phyloP scores from a whole-genome alignment of 768 basidiomycete species.

The Royoungia palumana region DNA sequence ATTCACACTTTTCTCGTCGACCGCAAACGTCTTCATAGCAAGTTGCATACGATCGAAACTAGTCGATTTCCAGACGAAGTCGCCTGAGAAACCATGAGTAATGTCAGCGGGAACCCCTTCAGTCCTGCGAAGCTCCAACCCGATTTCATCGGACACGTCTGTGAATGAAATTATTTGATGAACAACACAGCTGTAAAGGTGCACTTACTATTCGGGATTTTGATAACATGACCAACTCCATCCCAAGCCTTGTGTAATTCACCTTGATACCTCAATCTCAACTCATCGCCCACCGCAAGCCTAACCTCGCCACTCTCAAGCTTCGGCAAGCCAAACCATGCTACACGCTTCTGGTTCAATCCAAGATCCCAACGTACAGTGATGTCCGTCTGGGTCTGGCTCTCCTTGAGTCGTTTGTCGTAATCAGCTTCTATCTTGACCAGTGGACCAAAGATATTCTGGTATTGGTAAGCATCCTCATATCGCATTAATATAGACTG shows the following conservation, averaged over 20 bases:
- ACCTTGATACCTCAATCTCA: conserved; percentile 85
- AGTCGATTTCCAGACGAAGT: conserved; percentile 99
- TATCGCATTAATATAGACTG: conserved; percentile 88
- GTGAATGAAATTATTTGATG: conserved; percentile 9
- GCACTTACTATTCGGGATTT: conserved; percentile 93
- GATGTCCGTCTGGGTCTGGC: conserved; percentile 97
- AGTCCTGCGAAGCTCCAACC: conserved; percentile 81
- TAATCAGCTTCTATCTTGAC: conserved; percentile 99
- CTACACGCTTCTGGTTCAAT: conserved; percentile 97
- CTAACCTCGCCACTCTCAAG: conserved; percentile 97
- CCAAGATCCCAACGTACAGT: conserved; percentile 96
- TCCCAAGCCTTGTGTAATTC: conserved; percentile 94
- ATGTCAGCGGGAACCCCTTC: conserved; percentile 94
- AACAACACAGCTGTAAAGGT: background rate
- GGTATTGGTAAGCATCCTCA: conserved; percentile 99
- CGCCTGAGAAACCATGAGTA: conserved; percentile 94
- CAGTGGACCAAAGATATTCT: conserved; percentile 98
- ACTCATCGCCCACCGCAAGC: conserved; percentile 93
- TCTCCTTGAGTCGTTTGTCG: conserved; percentile 96
- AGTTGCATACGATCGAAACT: conserved; percentile 99
- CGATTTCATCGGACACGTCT: conserved; percentile 99
- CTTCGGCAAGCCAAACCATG: conserved; percentile 96
- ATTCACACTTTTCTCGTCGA: conserved; percentile 98
- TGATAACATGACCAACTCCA: conserved; percentile 96
- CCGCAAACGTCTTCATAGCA: conserved; percentile 99